A percentile compares a stretch with the other conserved stretches of the same genome.
These are phyloP conservation scores for Pythium grandisporangium DNA, from an alignment of 352 stramenopile genomes.

Conservation along the genomic window DNA sequence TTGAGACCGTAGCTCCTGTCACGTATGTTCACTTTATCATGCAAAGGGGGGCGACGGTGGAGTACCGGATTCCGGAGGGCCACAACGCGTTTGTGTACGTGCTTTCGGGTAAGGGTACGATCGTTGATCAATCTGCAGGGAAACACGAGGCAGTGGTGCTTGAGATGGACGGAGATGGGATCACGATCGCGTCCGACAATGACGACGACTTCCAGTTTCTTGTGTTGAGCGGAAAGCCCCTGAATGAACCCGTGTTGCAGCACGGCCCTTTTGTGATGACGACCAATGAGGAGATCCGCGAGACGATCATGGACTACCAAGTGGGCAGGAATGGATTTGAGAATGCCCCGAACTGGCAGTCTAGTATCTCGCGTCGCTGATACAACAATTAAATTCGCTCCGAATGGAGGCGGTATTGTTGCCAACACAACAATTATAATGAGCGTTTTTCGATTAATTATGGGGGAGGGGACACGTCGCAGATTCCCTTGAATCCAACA, in stretches of 20 bases:
- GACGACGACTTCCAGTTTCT: conserved; percentile 35
- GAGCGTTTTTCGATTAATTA: neutral
- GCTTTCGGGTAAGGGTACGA: conserved; percentile 3
- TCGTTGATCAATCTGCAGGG: conserved; percentile 1
- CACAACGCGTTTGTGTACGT: conserved; percentile 28
- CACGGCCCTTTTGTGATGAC: conserved; percentile 78
- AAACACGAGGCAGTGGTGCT: conserved; percentile 15
- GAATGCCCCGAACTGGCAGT: conserved; percentile 36
- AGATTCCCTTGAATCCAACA: neutral
- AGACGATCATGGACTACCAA: conserved; percentile 20
- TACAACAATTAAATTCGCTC: conserved; percentile 15
- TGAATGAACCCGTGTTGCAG: conserved; percentile 54
- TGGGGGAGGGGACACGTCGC: neutral
- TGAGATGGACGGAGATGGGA: conserved; percentile 12
- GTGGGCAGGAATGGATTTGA: conserved; percentile 35
- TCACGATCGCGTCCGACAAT: conserved; percentile 6
- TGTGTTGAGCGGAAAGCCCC: conserved; percentile 34
- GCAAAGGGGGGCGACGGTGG: conserved; percentile 8
- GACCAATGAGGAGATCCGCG: conserved; percentile 30
- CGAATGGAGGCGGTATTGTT: neutral
- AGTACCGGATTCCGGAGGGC: conserved; percentile 13
- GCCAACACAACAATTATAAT: neutral
- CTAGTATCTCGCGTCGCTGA: conserved; percentile 17
- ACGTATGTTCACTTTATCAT: conserved; percentile 32
- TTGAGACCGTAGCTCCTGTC: conserved; percentile 16